Percentiles rank a stretch among this genome's conserved stretches.
These are phyloP conservation scores for Kwoniella mangroviensis DNA, from an alignment of 768 basidiomycete species.

Conservation along the genomic window DNA sequence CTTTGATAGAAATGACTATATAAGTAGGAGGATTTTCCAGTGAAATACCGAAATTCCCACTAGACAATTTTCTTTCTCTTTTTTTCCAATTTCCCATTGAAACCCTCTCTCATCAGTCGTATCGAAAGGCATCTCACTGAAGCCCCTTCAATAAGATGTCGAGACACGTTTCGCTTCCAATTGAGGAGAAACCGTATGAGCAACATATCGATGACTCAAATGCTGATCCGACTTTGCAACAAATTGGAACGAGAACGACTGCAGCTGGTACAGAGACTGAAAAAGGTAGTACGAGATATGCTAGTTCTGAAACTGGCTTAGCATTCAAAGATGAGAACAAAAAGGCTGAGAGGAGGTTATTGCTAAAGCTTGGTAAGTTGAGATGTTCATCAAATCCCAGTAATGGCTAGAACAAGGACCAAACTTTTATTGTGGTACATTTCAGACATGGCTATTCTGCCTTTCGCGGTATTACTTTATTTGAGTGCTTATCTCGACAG, in stretches of 20 bases:
- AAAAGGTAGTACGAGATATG: slow-evolving; percentile 39
- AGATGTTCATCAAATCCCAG: neutral
- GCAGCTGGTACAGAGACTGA: slow-evolving; percentile 36
- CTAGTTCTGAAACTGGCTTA: slow-evolving; percentile 29
- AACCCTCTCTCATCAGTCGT: too few species aligned
- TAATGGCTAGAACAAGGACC: neutral
- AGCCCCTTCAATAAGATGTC: slow-evolving; percentile 9
- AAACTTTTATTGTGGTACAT: neutral
- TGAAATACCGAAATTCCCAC: too few species aligned
- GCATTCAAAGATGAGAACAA: slow-evolving; percentile 28
- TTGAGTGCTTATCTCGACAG: slow-evolving; percentile 60
- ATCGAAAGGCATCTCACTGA: too few species aligned
- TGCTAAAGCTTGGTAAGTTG: slow-evolving; percentile 49
- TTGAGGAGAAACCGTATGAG: slow-evolving; percentile 24
- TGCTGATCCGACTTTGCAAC: slow-evolving; percentile 7
- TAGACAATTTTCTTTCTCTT: too few species aligned
- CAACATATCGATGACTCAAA: slow-evolving; percentile 14
- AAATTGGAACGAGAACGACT: slow-evolving; percentile 26
- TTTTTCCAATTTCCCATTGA: too few species aligned
- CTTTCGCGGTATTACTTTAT: slow-evolving; percentile 59
- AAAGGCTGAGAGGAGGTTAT: slow-evolving; percentile 42
- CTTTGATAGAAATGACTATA: too few species aligned
- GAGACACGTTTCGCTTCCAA: slow-evolving; percentile 23
- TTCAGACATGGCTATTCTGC: slow-evolving; percentile 57
- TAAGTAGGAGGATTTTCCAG: too few species aligned